Percentiles rank a stretch among this genome's conserved stretches.
Conservation (phyloP, 148 eudicot genomes). For the Diospyros lotus region DNA sequence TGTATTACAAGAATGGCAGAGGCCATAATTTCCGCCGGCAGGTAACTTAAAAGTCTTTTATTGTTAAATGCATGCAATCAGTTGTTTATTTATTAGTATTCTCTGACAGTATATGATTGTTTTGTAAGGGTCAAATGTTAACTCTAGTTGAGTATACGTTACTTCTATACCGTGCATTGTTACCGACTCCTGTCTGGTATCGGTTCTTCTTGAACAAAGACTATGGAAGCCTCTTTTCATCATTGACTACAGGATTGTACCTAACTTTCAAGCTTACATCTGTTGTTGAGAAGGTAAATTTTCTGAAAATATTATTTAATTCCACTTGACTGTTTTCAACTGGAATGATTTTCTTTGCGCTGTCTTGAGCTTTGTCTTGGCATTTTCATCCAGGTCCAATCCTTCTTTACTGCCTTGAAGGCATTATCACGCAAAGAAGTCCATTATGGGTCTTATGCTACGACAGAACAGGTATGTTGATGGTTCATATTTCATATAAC, state of each 20-base stretch:
- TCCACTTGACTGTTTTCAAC: background rate
- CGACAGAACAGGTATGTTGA: slow-evolving; percentile 50
- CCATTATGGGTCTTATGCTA: slow-evolving; percentile 34
- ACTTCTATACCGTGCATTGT: slow-evolving; percentile 82
- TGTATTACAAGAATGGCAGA: slow-evolving; percentile 84
- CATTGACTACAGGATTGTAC: slow-evolving; percentile 86
- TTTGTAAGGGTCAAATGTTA: slow-evolving; percentile 79
- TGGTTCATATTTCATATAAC: background rate
- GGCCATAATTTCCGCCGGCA: slow-evolving; percentile 90
- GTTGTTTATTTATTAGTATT: background rate
- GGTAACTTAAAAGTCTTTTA: slow-evolving; percentile 32
- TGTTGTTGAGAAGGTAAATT: slow-evolving; percentile 75
- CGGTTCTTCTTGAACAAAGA: slow-evolving; percentile 93
- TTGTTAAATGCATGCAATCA: background rate
- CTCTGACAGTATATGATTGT: slow-evolving; percentile 2
- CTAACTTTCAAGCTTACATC: slow-evolving; percentile 93
- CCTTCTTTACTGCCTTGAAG: slow-evolving; percentile 33
- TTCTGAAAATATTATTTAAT: background rate
- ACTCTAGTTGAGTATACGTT: slow-evolving; percentile 83
- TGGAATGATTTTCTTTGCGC: background rate
- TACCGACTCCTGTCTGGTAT: slow-evolving; percentile 96
- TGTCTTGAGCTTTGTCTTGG: slow-evolving; percentile 9
- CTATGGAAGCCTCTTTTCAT: slow-evolving; percentile 90
- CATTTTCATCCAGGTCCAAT: slow-evolving; percentile 22
- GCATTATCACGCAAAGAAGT: slow-evolving; percentile 34